Conservation (phyloP, 345 rosid species). For the Orychophragmus violaceus region DNA sequence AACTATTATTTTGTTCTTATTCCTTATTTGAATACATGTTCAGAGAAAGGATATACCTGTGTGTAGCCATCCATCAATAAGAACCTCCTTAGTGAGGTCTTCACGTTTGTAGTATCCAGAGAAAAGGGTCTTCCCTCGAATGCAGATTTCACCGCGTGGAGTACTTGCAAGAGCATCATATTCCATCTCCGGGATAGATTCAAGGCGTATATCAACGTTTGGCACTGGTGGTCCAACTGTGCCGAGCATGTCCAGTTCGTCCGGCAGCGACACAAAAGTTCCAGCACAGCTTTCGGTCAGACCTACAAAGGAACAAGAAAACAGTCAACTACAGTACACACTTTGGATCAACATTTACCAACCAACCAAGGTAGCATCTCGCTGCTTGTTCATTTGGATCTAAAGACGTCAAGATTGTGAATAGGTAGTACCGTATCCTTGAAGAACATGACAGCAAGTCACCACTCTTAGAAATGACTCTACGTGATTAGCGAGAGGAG, state of each 20-base stretch:
- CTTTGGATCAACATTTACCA: no score
- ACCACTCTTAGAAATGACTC: conserved; percentile 81
- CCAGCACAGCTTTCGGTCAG: conserved; percentile 97
- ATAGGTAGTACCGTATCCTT: conserved; percentile 78
- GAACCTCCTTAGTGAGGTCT: conserved; percentile 81
- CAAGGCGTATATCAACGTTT: conserved; percentile 78
- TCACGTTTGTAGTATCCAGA: conserved; percentile 91
- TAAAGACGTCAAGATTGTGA: not conserved
- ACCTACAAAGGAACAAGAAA: conserved; percentile 43
- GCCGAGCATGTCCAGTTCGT: conserved; percentile 67
- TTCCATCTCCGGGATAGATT: conserved; percentile 92
- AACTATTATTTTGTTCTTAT: not conserved
- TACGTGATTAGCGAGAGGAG: conserved; percentile 73
- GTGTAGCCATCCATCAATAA: conserved; percentile 93
- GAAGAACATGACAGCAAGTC: conserved; percentile 81
- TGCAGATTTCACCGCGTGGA: conserved; percentile 89
- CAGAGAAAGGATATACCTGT: conserved; percentile 52
- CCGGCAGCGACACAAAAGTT: conserved; percentile 82
- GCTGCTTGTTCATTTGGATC: not conserved
- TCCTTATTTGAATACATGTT: not conserved
- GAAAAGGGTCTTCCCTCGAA: conserved; percentile 66
- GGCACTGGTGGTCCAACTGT: conserved; percentile 98
- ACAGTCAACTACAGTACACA: no score
- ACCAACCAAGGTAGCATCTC: not conserved
- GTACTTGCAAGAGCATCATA: conserved; percentile 77